Base-by-base conservation (phyloP, 148 eudicot genomes). In the Agrostemma githago region DNA sequence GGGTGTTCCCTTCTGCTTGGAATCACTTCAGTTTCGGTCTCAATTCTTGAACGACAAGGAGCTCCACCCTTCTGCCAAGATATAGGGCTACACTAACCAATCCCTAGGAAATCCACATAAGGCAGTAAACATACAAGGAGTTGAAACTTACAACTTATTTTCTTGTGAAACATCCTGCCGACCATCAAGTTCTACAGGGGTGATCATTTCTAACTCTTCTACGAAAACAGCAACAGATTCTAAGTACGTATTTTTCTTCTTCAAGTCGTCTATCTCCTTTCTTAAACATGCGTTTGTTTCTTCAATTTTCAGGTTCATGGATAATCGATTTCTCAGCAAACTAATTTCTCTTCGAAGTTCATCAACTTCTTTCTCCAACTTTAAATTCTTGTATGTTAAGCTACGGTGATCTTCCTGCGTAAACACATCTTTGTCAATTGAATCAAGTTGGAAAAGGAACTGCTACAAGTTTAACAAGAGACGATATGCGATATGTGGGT, bases 241-340 rank as follows among this genome's bases (percentile, higher is more conserved):
- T 60, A 76, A 37, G 26, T 8, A 42, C 20, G 64, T 61, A 42
- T 70, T 75, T 65, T 86, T 84, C 69, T 41, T 68, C 78, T 79
- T 85, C 62, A 85, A 67, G 2, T 80, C 77, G 26, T 68, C 83
- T 39, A 77, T 48, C 73, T 85, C 84, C 72, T 79, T 80, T 48
- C 67, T 83, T 74, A 87, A 21, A 19, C 71, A 38, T 37, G 10
- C 62, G 20, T 71, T 66, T 44, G 77, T 78, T 8, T 81, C 78
- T 63, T 80, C 78, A 11, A 76, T 57, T n/a, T 5, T 56, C 4
- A 80, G 70, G 5, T 48, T 67, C 37, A 51, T 3, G 42, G 73
- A 66, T 21, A 83, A 71, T 62, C 77, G 81, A 26, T 74, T 70
- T 73, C 46, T 79, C 44, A 85, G 39, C 61, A 19, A 16, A 20